phyloP scores from a whole-genome alignment of 2,329 filamentous ascomycete species.

The Xylariales sp. region DNA sequence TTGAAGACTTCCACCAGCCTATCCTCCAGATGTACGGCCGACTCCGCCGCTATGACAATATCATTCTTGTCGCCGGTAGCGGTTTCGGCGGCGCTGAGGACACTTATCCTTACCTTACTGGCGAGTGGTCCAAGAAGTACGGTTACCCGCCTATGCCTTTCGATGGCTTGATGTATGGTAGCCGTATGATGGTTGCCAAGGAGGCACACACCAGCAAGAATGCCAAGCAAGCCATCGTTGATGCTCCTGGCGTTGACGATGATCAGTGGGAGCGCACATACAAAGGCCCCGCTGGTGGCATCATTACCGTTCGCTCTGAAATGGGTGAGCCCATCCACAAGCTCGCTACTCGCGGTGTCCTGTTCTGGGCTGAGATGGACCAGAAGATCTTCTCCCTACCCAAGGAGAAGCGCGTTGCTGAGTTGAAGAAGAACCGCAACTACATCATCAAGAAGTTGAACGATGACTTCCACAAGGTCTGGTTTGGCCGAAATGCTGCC shows the following conservation, averaged over 20 bases:
- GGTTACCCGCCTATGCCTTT: conserved; percentile 93
- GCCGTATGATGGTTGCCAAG: conserved; percentile 92
- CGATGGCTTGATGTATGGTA: conserved; percentile 86
- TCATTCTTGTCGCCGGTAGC: conserved; percentile 85
- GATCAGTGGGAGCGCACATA: conserved; percentile 88
- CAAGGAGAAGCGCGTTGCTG: conserved; percentile 86
- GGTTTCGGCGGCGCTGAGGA: conserved; percentile 88
- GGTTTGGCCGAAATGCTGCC: conserved; percentile 83
- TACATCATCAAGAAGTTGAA: conserved; percentile 96
- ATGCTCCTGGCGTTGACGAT: conserved; percentile 79
- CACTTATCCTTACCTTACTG: conserved; percentile 88
- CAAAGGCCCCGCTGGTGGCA: conserved; percentile 83
- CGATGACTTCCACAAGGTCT: conserved; percentile 94
- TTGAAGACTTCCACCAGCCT: conserved; percentile 91
- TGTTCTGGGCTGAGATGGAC: conserved; percentile 99
- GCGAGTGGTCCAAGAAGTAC: conserved; percentile 80
- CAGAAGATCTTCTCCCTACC: conserved; percentile 95
- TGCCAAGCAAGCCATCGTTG: conserved; percentile 86
- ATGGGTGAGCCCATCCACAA: conserved; percentile 99
- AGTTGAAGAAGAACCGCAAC: conserved; percentile 81
- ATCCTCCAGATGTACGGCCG: conserved; percentile 88
- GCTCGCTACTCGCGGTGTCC: conserved; percentile 90
- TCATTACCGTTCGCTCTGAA: conserved; percentile 95
- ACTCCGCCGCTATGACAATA: conserved; percentile 79
- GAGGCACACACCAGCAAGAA: conserved; percentile 84